These are phyloP conservation scores for Diplodia seriata DNA, from an alignment of 2,329 filamentous ascomycete genomes.

Conservation along the genomic window DNA sequence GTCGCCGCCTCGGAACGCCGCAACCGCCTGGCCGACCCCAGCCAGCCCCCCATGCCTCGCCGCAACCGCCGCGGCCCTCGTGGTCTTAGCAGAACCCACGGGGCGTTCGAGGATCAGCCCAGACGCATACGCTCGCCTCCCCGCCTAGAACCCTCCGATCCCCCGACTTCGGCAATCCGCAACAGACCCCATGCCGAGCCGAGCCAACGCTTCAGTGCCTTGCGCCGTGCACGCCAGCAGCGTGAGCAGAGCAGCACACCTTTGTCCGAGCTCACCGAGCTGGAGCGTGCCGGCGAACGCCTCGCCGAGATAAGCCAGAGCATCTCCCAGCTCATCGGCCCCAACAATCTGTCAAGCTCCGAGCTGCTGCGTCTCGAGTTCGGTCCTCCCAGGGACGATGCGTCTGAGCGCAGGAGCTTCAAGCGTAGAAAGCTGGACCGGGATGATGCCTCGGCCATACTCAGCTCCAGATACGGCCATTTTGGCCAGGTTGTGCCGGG, in stretches of 20 bases:
- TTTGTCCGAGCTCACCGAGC: slow-evolving; percentile 27
- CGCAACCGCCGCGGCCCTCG: slow-evolving; percentile 28
- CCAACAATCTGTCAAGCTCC: slow-evolving; percentile 20
- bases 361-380: slow-evolving; percentile 28
- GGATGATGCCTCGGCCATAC: slow-evolving; percentile 40
- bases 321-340: slow-evolving; percentile 27
- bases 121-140: slow-evolving; percentile 19
- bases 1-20: slow-evolving; percentile 31
- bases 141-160: slow-evolving; percentile 12
- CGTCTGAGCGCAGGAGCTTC: slow-evolving; percentile 3
- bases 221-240: slow-evolving; percentile 41
- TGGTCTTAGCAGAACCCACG: slow-evolving; percentile 7
- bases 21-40: slow-evolving; percentile 16
- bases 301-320: slow-evolving; percentile 34
- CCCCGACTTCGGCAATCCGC: slow-evolving; percentile 29
- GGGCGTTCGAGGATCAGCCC: slow-evolving; percentile 7
- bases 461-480: slow-evolving; percentile 76
- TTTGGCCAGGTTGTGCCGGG: slow-evolving; percentile 88
- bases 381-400: slow-evolving; percentile 6
- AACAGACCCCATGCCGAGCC: slow-evolving; percentile 43
- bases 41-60: slow-evolving; percentile 24
- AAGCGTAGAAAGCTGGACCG: slow-evolving; percentile 53
- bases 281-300: slow-evolving; percentile 34
- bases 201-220: slow-evolving; percentile 44
- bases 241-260: slow-evolving; percentile 39